phyloP scores from a whole-genome alignment of 1,284 basidiomycete genomes.

The Golubevia pallescens region DNA sequence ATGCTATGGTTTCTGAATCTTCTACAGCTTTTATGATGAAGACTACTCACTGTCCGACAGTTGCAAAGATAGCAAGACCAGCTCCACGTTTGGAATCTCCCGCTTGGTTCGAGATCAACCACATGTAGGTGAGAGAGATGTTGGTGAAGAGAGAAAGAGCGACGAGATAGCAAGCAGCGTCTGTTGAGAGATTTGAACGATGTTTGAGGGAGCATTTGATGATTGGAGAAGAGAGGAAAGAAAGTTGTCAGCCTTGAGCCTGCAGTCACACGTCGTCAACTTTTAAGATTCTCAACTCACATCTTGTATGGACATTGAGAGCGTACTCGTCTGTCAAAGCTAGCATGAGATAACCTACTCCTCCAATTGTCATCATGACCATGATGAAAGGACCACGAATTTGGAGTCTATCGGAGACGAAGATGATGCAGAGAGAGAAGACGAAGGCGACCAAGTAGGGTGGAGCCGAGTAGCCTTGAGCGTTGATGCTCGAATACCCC shows the following conservation, averaged over 20 bases:
- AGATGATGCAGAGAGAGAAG: constrained; percentile 22
- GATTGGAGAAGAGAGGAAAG: no score
- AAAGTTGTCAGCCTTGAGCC: no score
- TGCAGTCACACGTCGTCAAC: no score
- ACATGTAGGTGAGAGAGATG: constrained; percentile 43
- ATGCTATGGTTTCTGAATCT: no score
- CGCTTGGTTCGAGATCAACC: constrained; percentile 31
- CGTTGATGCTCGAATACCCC: constrained; percentile 32
- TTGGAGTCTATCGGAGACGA: constrained; percentile 27
- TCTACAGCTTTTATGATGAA: not conserved
- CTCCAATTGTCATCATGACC: constrained; percentile 28
- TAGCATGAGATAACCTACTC: constrained; percentile 47
- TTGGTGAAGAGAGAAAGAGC: constrained; percentile 35
- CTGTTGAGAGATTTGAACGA: constrained; percentile 1
- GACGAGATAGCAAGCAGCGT: constrained; percentile 34
- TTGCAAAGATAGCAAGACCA: not conserved
- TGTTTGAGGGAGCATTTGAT: no score
- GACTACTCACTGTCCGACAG: not conserved
- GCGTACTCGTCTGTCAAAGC: constrained; percentile 22
- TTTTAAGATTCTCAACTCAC: no score
- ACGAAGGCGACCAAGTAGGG: constrained; percentile 41
- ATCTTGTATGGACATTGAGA: no score
- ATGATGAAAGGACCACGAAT: constrained; percentile 41
- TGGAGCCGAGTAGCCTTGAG: constrained; percentile 19
- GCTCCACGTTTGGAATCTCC: not conserved